Base-by-base conservation (phyloP, 192 early-diverging fungal genomes). In the Funneliformis geosporum region DNA sequence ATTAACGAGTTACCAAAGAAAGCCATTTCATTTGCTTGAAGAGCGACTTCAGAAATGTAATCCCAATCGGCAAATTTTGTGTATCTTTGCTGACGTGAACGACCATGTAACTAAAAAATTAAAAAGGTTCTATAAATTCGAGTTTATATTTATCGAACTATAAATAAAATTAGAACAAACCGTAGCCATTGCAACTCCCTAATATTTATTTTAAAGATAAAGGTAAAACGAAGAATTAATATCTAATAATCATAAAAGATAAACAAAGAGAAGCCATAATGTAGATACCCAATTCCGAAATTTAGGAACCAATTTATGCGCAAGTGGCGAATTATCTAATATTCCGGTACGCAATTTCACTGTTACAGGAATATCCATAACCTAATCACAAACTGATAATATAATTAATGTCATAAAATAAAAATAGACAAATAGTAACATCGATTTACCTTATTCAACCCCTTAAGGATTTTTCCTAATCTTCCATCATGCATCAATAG, bases 71-170 rank as follows among this genome's bases (percentile, higher is more conserved):
- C 97, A 6, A 86, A 74, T 74, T 92, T 93, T 0, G 93, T 94
- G 87, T 99, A 99, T 23, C 98, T 88, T 85, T 98, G 97, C 80
- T 95, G 89, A 33, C 95, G 92, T 16, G 94, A 94, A 39, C 98
- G 88, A 5, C 98, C 98, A 82, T 99, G 98, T 69, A 99, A 82
- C 68, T 88, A 83, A 67, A 74, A 60, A 59, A 50, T 21, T 16
- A 18, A 43, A 21, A 16, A 60, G 42, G 8, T 43, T 11, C 4
- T 46, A 23, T 38, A 7, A 61, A 33, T 33, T 33, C 33, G 2
- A 33, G 33, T n/a, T 50, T 50, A 39, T 39, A 39, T 40, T 39
- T 60, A 38, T 33, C 16, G 16, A 62, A 70, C 11, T 10, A 44
- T 11, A 18, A 12, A 39, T 1, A 38, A 27, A 68, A 25, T 11